phyloP scores from a whole-genome alignment of 2,329 filamentous ascomycete species.

The Stylonectria norvegica region DNA sequence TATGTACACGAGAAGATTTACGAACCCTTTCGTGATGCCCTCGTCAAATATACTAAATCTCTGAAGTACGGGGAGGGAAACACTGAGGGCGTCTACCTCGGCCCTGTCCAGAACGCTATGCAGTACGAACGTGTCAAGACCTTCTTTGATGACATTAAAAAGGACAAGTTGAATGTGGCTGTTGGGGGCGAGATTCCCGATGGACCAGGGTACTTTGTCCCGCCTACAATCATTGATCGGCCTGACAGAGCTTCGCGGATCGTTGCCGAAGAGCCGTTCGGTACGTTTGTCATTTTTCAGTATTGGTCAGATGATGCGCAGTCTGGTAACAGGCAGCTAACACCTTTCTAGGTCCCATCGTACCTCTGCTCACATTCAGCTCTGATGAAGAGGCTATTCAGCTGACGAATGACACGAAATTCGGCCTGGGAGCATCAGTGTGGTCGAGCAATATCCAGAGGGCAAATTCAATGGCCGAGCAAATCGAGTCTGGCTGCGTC shows the following conservation, averaged over 20 bases:
- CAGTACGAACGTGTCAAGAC: constrained; percentile 39
- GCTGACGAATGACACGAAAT: constrained; percentile 51
- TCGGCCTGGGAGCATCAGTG: constrained; percentile 55
- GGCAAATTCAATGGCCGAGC: constrained; percentile 50
- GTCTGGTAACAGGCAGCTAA: no score
- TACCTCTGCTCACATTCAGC: no score
- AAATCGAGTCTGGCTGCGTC: constrained; percentile 55
- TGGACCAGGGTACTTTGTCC: constrained; percentile 2
- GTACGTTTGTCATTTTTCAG: constrained; percentile 61
- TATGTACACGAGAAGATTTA: constrained; percentile 55
- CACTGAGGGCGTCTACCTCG: constrained; percentile 42
- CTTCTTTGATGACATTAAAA: neutral
- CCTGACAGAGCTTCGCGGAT: constrained; percentile 55
- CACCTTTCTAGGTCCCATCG: no score
- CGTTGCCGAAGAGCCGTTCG: constrained; percentile 52
- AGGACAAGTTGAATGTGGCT: constrained; percentile 1
- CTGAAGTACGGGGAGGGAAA: constrained; percentile 45
- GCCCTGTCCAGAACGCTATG: constrained; percentile 59
- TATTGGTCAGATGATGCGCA: constrained; percentile 59
- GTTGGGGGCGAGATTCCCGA: neutral
- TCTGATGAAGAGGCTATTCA: no score
- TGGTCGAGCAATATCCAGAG: constrained; percentile 52
- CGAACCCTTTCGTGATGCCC: constrained; percentile 43
- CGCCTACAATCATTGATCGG: constrained; percentile 51
- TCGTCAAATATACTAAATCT: constrained; percentile 42